Evolutionary conservation across 441 rosid species (phyloP), one percentile per base, ranked within the genome.

Genomic region (Gossypium davidsonii): DNA sequence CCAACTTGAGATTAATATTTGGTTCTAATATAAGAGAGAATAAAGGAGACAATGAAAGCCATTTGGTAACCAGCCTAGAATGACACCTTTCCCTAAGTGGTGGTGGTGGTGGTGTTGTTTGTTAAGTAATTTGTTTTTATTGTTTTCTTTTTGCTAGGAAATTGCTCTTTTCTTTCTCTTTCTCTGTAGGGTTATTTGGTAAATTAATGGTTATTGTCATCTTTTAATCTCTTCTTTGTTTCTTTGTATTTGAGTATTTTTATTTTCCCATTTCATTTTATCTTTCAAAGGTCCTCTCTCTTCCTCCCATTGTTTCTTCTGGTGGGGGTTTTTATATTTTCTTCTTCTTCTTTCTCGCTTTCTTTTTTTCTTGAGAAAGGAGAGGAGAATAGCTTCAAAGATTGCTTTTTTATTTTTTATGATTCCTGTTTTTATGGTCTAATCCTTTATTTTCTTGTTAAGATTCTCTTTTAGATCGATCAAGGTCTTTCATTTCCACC

Each of bases 381-480:
- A 70, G 68, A 76, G 77, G 81, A 58, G 60, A 9, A 51, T 56
- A 76, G 31, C 73, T 52, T 21, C 75, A 34, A 51, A 62, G 56
- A n/a, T 15, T n/a, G 17, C 74, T 55, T 20, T 72, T 71, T 67
- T 21, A 49, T 14, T 15, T 6, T 20, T 1, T 46, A 46, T 46
- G n/a, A 10, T 9, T 11, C 28, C 46, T 3, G 4, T 49, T 61
- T 64, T 57, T 63, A n/a, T 21, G 26, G 39, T 68, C 53, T 31
- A 28, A 53, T 52, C 74, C 23, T 73, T 75, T 15, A 2, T 62
- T 68, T 72, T 37, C 14, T 57, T 51, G 26, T 73, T 65, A 69
- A 77, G 79, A 67, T 79, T 79, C 57, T 70, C 14, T 58, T 58
- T 39, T 80, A 83, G 91, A 88, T 88, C 92, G 85, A 79, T 83